Evolutionary conservation across 164 flowering plant species (phyloP), one percentile per base, ranked within the genome.

Genomic region (Aristolochia fimbriata): DNA sequence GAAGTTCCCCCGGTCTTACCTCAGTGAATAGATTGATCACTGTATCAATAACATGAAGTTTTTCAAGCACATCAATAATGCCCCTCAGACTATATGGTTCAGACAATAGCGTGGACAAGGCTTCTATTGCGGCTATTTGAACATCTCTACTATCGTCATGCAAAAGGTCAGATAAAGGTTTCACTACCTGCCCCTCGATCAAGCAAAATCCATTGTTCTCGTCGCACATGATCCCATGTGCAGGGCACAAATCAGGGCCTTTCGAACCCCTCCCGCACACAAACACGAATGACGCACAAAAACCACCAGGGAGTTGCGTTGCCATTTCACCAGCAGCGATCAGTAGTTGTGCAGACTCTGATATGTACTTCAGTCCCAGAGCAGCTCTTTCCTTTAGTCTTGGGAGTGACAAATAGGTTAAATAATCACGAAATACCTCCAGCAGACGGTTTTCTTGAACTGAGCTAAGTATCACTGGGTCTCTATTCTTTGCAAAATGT

Each of bases 291-390:
- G 74, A 59, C 23, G 75, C 55, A 31, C 72, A 79, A 61, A 80
- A 62, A 2, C 82, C 76, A 15, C 67, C 63, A 22, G 80, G 76
- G 27, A 69, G 79, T 64, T 57, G 65, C 12, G 66, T 73, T 48
- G 74, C 80, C 6, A 68, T 61, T 55, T 71, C 73, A 41, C 55
- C 19, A n/a, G 65, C 24, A 3, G 52, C 49, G 24, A 46, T 45
- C 27, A 71, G 48, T 43, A 58, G 23, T 45, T 68, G 67, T 51
- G 72, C 73, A 21, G 63, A 67, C 61, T 79, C 81, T 2, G 88
- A 81, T 70, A 83, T 67, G 74, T 74, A 72, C 57, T 67, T 73
- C 70, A 83, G 66, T 30, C 88, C 85, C n/a, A 70, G 64, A 15
- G 76, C 78, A 30, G 82, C 78, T 50, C 74, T 71, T 58, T 76